Percentiles rank a stretch among this genome's conserved stretches.
These are phyloP conservation scores for Cercospora sojina DNA, from an alignment of 2,329 filamentous ascomycete genomes.

Conservation along the genomic window DNA sequence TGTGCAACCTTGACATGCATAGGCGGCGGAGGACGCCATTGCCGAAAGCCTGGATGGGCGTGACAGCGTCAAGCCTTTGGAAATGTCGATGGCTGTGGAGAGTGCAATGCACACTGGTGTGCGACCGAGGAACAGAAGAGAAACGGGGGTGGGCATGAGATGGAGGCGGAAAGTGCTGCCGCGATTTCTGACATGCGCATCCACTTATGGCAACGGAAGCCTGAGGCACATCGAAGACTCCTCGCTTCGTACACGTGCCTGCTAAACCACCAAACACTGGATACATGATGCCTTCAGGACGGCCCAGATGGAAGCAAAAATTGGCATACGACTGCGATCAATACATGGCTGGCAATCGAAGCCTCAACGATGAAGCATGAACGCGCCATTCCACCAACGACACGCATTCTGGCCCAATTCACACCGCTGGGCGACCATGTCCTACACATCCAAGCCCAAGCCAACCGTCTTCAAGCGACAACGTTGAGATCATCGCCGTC, in stretches of 20 bases:
- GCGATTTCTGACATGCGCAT: neutral
- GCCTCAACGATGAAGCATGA: neutral
- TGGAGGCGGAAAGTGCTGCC: neutral
- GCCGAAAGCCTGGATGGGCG: neutral
- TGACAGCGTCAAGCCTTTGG: neutral
- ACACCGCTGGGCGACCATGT: neutral
- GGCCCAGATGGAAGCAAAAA: neutral
- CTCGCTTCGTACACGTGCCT: neutral
- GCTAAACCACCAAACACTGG: neutral
- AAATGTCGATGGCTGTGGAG: neutral
- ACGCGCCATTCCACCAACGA: neutral
- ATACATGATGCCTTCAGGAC: neutral
- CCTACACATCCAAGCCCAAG: neutral
- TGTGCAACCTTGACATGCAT: slow-evolving; percentile 36
- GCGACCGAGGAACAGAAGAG: neutral
- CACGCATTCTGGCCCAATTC: neutral
- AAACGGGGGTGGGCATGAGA: neutral
- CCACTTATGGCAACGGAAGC: neutral
- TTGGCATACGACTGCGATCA: neutral
- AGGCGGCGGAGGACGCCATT: slow-evolving; percentile 18
- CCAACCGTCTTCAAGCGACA: neutral
- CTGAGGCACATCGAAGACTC: neutral
- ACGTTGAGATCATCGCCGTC: neutral
- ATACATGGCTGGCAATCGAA: neutral
- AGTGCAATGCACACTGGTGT: neutral